Evolutionary conservation across 2,329 filamentous ascomycete species (phyloP).

Genomic region (Dactylellina cionopaga): DNA sequence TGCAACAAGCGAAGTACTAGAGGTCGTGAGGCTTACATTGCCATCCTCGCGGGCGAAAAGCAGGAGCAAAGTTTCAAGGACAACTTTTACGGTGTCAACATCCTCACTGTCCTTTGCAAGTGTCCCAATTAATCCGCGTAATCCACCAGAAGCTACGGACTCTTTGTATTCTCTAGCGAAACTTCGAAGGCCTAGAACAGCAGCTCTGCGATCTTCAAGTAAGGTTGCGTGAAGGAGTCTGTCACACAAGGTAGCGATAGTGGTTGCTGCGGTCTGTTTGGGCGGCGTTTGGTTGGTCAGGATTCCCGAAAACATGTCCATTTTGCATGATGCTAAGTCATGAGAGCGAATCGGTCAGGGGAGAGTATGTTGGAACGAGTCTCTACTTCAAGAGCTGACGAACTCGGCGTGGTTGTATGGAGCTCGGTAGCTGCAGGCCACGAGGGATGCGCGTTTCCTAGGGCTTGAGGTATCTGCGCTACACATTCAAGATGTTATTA

Average conservation of each 20-base stretch:
- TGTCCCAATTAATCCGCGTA: slow-evolving; percentile 85
- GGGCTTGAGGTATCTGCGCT: too few relatives aligned
- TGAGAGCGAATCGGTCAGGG: too few relatives aligned
- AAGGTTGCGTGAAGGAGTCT: slow-evolving; percentile 89
- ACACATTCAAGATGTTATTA: too few relatives aligned
- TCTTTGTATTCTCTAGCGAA: slow-evolving; percentile 97
- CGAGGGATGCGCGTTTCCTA: slow-evolving; percentile 13
- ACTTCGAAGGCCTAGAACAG: slow-evolving; percentile 90
- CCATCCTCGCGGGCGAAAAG: slow-evolving; percentile 78
- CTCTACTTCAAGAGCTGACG: too few relatives aligned
- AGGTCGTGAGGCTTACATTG: slow-evolving; percentile 64
- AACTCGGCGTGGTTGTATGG: too few relatives aligned
- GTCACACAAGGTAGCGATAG: slow-evolving; percentile 87
- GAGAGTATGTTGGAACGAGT: too few relatives aligned
- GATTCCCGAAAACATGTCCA: slow-evolving; percentile 62
- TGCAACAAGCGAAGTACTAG: not conserved
- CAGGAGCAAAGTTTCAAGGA: slow-evolving; percentile 93
- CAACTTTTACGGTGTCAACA: slow-evolving; percentile 93
- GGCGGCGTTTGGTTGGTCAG: slow-evolving; percentile 80
- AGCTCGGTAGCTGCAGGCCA: too few relatives aligned
- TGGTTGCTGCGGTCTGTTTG: slow-evolving; percentile 94
- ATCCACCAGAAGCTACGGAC: slow-evolving; percentile 90
- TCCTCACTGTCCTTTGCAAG: slow-evolving; percentile 89
- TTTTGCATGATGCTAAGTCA: slow-evolving; percentile 43
- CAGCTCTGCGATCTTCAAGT: slow-evolving; percentile 90